A percentile compares a stretch with the other conserved stretches of the same genome.
phyloP scores from a whole-genome alignment of 2,329 filamentous ascomycete species.

The Eutypa lata region DNA sequence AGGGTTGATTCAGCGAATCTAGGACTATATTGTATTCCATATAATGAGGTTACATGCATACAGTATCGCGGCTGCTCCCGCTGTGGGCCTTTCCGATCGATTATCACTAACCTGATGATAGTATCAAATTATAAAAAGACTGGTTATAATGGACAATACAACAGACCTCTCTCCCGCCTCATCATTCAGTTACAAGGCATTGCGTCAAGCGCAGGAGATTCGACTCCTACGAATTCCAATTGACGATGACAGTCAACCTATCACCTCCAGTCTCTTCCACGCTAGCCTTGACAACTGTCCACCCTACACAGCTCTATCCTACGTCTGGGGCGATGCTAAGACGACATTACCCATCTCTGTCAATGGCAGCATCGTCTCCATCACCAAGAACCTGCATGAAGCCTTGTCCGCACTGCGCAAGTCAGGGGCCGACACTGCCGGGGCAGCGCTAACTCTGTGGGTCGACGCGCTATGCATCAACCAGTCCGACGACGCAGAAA shows the following conservation, averaged over 20 bases:
- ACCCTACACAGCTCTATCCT: constrained; percentile 4
- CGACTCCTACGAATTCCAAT: neutral
- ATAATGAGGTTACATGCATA: too few relatives aligned
- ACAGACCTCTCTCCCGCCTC: too few relatives aligned
- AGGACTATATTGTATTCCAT: too few relatives aligned
- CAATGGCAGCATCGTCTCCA: neutral
- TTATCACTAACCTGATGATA: too few relatives aligned
- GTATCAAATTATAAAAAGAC: too few relatives aligned
- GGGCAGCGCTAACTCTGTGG: constrained; percentile 1
- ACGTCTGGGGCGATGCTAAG: constrained; percentile 5
- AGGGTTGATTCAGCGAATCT: too few relatives aligned
- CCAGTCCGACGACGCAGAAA: constrained; percentile 3
- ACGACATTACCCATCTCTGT: neutral
- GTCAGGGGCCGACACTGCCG: neutral
- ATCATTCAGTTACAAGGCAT: neutral
- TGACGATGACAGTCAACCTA: neutral
- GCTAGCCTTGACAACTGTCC: neutral
- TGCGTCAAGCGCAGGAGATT: neutral
- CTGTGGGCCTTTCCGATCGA: too few relatives aligned
- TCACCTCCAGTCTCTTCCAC: neutral
- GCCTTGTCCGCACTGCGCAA: constrained; percentile 3
- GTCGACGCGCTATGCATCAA: constrained; percentile 10
- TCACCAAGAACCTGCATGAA: neutral
- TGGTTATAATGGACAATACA: neutral
- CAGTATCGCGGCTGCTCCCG: too few relatives aligned